phyloP scores from a whole-genome alignment of 345 rosid genomes.

The Salix dunnii region DNA sequence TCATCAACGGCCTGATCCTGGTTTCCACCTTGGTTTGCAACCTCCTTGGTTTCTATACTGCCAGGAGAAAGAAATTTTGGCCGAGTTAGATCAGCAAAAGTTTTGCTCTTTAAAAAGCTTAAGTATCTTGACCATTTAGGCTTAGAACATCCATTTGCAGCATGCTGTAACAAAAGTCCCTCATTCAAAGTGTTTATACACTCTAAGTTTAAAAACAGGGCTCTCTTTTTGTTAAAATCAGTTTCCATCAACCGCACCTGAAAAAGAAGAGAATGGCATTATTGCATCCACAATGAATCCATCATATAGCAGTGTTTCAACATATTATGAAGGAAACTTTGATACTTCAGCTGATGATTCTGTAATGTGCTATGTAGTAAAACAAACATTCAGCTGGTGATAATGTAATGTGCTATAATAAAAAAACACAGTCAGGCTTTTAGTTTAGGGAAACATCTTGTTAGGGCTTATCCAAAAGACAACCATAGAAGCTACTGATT shows the following conservation, averaged over 20 bases:
- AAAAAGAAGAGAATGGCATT: constrained; percentile 9
- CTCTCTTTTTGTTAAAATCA: constrained; percentile 52
- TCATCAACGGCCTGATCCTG: constrained; percentile 37
- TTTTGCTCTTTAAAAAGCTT: constrained; percentile 91
- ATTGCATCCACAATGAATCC: neutral
- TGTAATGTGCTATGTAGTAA: neutral
- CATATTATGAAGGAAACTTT: neutral
- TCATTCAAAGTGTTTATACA: constrained; percentile 88
- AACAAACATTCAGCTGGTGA: too few species aligned
- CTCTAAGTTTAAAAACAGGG: constrained; percentile 63
- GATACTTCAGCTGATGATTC: constrained; percentile 11
- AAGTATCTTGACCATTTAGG: constrained; percentile 85
- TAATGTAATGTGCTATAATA: neutral
- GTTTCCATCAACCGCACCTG: constrained; percentile 75
- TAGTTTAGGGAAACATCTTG: neutral
- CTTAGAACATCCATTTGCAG: constrained; percentile 72
- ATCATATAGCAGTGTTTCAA: neutral
- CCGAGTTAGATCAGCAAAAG: constrained; percentile 71
- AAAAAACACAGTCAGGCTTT: neutral
- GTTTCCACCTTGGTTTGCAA: constrained; percentile 26
- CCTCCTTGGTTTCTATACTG: constrained; percentile 33
- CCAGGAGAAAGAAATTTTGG: constrained; percentile 55
- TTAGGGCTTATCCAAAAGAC: neutral
- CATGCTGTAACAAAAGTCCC: constrained; percentile 75
- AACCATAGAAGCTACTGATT: neutral